phyloP scores from a whole-genome alignment of 176 grass and related monocot genomes.

The Phoenix dactylifera region DNA sequence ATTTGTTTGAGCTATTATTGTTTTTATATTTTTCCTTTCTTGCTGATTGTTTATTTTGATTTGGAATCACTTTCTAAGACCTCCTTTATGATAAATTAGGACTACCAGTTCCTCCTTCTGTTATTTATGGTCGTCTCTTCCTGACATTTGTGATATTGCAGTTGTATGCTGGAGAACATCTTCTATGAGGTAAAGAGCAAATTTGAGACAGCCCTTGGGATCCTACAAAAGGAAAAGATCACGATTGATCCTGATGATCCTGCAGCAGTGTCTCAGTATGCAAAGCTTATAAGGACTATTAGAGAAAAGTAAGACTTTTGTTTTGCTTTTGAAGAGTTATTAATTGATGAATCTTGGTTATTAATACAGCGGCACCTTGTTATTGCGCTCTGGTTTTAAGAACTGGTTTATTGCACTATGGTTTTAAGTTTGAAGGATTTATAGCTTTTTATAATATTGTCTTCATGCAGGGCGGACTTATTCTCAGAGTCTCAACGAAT shows the following conservation, averaged over 20 bases:
- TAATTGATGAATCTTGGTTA: too few species aligned
- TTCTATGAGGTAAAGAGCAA: slow-evolving; percentile 92
- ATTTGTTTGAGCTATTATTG: neutral
- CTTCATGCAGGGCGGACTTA: slow-evolving; percentile 65
- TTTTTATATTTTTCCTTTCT: neutral
- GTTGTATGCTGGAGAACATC: slow-evolving; percentile 89
- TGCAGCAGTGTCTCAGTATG: slow-evolving; percentile 56
- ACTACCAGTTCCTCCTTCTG: too few species aligned
- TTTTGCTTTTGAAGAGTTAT: neutral
- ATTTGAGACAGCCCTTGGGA: slow-evolving; percentile 60
- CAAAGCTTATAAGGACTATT: slow-evolving; percentile 65
- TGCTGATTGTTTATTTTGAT: slow-evolving; percentile 1
- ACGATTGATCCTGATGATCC: slow-evolving; percentile 89
- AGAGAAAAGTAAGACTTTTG: slow-evolving; percentile 71
- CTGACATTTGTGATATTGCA: slow-evolving; percentile 12
- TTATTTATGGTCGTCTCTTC: too few species aligned
- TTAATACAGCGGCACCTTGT: too few species aligned
- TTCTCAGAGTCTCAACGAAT: slow-evolving; percentile 71
- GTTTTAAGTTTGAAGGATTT: slow-evolving; percentile 4
- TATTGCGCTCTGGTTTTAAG: too few species aligned
- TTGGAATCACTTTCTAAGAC: too few species aligned
- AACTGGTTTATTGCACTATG: slow-evolving; percentile 5
- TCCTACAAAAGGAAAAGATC: slow-evolving; percentile 96
- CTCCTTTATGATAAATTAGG: too few species aligned
- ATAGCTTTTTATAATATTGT: neutral